Base-by-base conservation (phyloP, 2,329 filamentous ascomycete species). In the Ceratocystis albifundus region DNA sequence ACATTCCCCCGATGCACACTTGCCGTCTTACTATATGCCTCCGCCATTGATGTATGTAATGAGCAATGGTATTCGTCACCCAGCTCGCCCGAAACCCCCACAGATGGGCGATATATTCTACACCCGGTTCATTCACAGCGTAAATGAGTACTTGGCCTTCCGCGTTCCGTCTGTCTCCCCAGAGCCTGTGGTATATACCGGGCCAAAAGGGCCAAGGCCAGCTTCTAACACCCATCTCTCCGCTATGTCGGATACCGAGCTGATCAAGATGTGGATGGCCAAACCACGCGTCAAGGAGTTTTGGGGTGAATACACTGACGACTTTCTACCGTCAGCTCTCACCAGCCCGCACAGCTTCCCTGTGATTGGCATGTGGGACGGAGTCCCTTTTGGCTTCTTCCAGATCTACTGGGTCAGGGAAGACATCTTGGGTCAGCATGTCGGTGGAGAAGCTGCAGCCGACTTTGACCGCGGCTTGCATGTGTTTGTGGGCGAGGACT, bases 401-500 rank as follows among this genome's bases (percentile, higher is more conserved):
- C 94, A 99, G 77, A 82, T 99, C 44, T 99, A 99, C 77, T 99
- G 94, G 93, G 90, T 94, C 2, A 96, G 96, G 72, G 94, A 99
- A 74, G 94, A 97, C 72, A 77, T 80, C 0, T 74, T 99, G 0
- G 90, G 89, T 0, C 82, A 80, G 61, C 80, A 90, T 69, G 75
- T 95, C 3, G 81, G 85, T 0, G 81, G 81, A 25, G 81, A 83
- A 2, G 36, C 44, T 5, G 84, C 86, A 0, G 84, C 82, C 6
- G 89, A 96, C 71, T 97, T 88, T 76, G 93, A 97, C 71, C 81
- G 94, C 5, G 94, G 94, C 0, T 77, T 97, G 20, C 94, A 99
- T 72, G 85, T 94, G 12, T 78, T 99, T 48, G 83, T 99, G 2
- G 94, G 94, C 0, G 94, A 97, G 76, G 86, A 96, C 71, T 95